These are phyloP conservation scores for Gynandropsis gynandra DNA, from an alignment of 345 rosid genomes.

Conservation along the genomic window DNA sequence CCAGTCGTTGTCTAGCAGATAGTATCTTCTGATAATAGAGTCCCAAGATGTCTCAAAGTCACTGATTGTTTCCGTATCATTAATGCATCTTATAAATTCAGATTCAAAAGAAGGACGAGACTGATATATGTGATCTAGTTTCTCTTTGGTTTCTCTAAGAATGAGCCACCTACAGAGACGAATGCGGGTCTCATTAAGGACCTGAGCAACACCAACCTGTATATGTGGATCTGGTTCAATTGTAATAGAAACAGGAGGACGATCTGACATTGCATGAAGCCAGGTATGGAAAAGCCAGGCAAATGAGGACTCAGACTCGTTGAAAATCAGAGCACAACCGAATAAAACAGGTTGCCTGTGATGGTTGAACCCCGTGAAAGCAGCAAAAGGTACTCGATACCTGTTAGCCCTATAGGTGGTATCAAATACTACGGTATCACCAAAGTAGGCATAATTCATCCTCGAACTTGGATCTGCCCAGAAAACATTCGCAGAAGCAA, in stretches of 20 bases:
- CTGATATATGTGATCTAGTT: conserved; percentile 38
- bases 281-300: conserved; percentile 53
- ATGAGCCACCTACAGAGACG: conserved; percentile 41
- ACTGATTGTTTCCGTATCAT: conserved; percentile 37
- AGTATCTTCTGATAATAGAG: conserved; percentile 36
- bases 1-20: conserved; percentile 45
- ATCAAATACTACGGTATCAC: conserved; percentile 43
- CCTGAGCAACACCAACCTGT: conserved; percentile 39
- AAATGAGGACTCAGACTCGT: conserved; percentile 46
- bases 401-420: conserved; percentile 30
- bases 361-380: conserved; percentile 51
- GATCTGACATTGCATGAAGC: conserved; percentile 56
- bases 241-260: conserved; percentile 48
- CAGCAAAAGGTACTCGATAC: conserved; percentile 46
- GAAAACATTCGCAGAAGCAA: conserved; percentile 44
- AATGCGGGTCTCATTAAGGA: conserved; percentile 42
- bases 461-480: conserved; percentile 48
- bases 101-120: conserved; percentile 45
- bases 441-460: conserved; percentile 40
- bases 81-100: conserved; percentile 46
- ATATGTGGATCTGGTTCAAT: conserved; percentile 42
- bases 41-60: conserved; percentile 56
- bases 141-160: conserved; percentile 44
- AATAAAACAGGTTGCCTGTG: conserved; percentile 57
- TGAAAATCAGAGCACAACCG: conserved; percentile 45